Conservation (phyloP, 2,329 filamentous ascomycete genomes). For the Colletotrichum magnum region DNA sequence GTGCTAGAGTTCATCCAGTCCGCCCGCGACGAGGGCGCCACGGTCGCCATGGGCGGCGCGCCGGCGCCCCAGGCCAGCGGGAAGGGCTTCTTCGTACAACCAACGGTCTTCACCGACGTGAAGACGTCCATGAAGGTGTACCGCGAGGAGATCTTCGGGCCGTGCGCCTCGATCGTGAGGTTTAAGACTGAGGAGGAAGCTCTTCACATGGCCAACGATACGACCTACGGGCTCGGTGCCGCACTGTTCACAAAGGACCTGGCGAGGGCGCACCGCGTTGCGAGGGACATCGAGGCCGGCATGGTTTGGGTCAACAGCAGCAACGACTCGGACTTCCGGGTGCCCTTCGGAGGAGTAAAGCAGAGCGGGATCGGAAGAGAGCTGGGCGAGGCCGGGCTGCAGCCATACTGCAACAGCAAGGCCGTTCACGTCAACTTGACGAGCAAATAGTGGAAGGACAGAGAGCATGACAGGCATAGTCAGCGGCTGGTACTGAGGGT, state of each 20-base stretch:
- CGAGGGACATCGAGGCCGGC: constrained; percentile 68
- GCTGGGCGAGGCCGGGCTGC: constrained; percentile 48
- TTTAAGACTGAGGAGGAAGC: constrained; percentile 53
- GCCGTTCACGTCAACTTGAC: constrained; percentile 50
- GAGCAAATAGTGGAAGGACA: background rate
- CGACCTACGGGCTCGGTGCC: constrained; percentile 68
- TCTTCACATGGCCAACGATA: constrained; percentile 55
- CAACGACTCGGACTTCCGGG: constrained; percentile 49
- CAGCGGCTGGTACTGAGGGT: no score
- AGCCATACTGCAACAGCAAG: constrained; percentile 48
- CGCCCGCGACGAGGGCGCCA: constrained; percentile 75
- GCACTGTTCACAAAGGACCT: constrained; percentile 71
- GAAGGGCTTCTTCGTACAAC: constrained; percentile 47
- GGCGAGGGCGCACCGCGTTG: constrained; percentile 53
- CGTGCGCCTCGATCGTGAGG: constrained; percentile 45
- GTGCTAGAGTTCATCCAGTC: constrained; percentile 75
- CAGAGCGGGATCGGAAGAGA: constrained; percentile 51
- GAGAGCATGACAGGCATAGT: no score
- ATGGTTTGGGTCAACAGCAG: constrained; percentile 58
- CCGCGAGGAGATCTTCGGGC: constrained; percentile 51
- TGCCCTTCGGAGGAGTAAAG: constrained; percentile 52
- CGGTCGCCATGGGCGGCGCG: constrained; percentile 60
- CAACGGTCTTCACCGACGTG: constrained; percentile 48
- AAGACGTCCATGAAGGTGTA: constrained; percentile 47
- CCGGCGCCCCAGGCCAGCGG: constrained; percentile 61